Base-by-base conservation (phyloP, 768 basidiomycete genomes). In the Gloeostereum incarnatum region DNA sequence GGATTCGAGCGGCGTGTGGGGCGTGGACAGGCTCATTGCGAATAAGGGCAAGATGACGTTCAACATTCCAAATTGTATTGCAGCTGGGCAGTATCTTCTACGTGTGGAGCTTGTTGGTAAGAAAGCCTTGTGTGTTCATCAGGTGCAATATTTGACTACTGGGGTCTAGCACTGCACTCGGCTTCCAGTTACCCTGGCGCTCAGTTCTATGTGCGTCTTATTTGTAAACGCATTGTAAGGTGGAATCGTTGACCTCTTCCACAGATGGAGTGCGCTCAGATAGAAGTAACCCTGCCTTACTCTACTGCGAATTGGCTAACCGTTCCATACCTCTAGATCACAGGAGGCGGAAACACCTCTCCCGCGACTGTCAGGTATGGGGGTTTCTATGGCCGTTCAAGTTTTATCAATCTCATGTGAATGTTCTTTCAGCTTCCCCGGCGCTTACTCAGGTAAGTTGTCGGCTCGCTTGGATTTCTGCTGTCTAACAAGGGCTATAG, bases 131-230 rank as follows among this genome's bases (percentile, higher is more conserved):
- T 42, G 40, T 10, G 9, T 22, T 42, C 35, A 38, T 40, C 38
- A 36, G 34, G 11, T 4, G 11, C n/a, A 18, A 3, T 19, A 23
- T 14, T 21, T 26, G 25, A 17, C 5, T 13, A 2, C 1, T 31
- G 31, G 16, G n/a, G 8, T 27, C 5, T 33, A 71, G 69, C 68
- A 34, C 55, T 73, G 24, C 71, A 68, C 44, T 65, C 51, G 10
- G 70, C 68, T 0, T 39, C 45, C 5, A 59, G 45, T 13, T 74
- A 73, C 47, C 72, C 71, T 26, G 74, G 75, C 25, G 75, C 75
- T 16, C 73, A 76, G 42, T 60, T 78, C 58, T 78, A 75, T 46
- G 72, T 68, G 40, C 37, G 60, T 53, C n/a, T n/a, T n/a, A n/a
- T n/a, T n/a, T n/a, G n/a, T 24, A 47, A 46, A 21, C 35, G 42